A percentile compares a stretch with the other conserved stretches of the same genome.
Conservation (phyloP, 768 basidiomycete genomes). For the Collybia mongolica region DNA sequence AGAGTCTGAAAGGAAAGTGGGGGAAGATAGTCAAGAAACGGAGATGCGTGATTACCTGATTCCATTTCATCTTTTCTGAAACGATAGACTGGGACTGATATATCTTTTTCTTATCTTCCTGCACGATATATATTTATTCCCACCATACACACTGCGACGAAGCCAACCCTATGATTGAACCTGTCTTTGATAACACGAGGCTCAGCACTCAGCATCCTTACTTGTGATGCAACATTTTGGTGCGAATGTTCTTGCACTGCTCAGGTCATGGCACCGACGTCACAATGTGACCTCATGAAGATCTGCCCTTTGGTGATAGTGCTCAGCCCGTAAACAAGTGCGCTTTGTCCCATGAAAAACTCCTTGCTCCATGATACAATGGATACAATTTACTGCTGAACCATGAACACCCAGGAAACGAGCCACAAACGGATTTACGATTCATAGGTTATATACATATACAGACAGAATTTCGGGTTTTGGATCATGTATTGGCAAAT, state of each 20-base stretch:
- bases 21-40: slow-evolving; percentile 67
- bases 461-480: too few species aligned
- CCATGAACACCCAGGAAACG: too few species aligned
- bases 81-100: slow-evolving; percentile 20
- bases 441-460: too few species aligned
- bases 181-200: neutral
- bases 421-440: too few species aligned
- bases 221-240: neutral
- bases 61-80: slow-evolving; percentile 12
- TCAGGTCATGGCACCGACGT: neutral
- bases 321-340: too few species aligned
- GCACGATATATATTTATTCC: slow-evolving; percentile 6
- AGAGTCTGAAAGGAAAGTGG: slow-evolving; percentile 84
- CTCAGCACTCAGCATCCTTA: too few species aligned
- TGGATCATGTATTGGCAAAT: too few species aligned
- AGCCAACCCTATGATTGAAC: neutral
- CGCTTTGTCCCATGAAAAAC: too few species aligned
- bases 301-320: too few species aligned
- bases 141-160: neutral
- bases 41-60: slow-evolving; percentile 66
- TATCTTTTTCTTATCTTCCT: slow-evolving; percentile 7
- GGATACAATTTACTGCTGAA: too few species aligned
- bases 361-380: too few species aligned
- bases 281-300: neutral
- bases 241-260: too few species aligned